Conservation (phyloP, 2,329 filamentous ascomycete species). For the Escovopsis weberi region DNA sequence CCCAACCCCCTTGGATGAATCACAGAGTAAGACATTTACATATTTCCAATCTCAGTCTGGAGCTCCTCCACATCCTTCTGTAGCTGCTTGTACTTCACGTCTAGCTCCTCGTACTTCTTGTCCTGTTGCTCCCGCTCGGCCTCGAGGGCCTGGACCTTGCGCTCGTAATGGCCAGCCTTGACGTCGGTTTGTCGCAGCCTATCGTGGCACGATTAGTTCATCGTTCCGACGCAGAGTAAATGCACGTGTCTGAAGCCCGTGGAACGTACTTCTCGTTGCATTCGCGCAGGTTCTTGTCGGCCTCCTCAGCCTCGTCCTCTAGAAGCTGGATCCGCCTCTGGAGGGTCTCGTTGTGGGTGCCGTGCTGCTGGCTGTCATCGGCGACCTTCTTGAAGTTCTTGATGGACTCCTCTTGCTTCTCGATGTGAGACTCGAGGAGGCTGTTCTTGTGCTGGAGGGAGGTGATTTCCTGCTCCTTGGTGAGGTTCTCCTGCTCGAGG, state of each 20-base stretch:
- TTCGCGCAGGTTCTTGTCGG: constrained; percentile 91
- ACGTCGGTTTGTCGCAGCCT: constrained; percentile 98
- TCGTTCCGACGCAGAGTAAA: background rate
- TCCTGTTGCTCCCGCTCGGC: constrained; percentile 88
- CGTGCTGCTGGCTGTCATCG: constrained; percentile 67
- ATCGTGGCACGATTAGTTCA: constrained; percentile 5
- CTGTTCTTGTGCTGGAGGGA: constrained; percentile 93
- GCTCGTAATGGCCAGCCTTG: constrained; percentile 98
- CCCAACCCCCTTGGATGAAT: background rate
- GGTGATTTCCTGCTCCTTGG: constrained; percentile 96
- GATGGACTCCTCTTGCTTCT: constrained; percentile 75
- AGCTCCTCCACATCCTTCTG: constrained; percentile 90
- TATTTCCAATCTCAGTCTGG: constrained; percentile 82
- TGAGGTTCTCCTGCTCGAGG: constrained; percentile 86
- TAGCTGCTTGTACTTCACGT: constrained; percentile 68
- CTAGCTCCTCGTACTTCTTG: constrained; percentile 94
- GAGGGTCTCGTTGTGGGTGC: constrained; percentile 81
- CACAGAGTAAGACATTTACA: constrained; percentile 39
- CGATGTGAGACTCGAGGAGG: constrained; percentile 76
- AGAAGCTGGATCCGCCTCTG: constrained; percentile 87
- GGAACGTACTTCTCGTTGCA: constrained; percentile 88
- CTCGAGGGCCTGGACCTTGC: constrained; percentile 96
- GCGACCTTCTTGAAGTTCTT: constrained; percentile 80
- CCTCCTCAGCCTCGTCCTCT: constrained; percentile 94
- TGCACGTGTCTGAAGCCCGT: background rate